phyloP scores from a whole-genome alignment of 164 flowering plant species.

The Magnolia officinalis region DNA sequence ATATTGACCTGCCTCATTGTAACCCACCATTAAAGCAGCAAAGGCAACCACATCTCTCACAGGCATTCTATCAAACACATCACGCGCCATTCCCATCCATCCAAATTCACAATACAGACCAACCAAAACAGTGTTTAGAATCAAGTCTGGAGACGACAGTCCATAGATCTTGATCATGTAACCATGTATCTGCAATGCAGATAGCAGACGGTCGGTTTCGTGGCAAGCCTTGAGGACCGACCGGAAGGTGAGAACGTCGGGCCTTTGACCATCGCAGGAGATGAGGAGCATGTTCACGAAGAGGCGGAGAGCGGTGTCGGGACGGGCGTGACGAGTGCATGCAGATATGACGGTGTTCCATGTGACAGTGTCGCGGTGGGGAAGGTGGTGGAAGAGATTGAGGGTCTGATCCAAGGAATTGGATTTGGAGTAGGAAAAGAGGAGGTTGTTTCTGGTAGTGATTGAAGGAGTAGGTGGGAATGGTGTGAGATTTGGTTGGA shows the following conservation, averaged over 20 bases:
- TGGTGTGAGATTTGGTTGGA: not conserved
- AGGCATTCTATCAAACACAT: conserved; percentile 19
- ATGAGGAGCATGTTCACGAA: conserved; percentile 18
- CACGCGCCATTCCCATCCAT: conserved; percentile 7
- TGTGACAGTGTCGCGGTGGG: conserved; percentile 22
- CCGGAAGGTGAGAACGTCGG: conserved; percentile 22
- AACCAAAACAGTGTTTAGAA: conserved; percentile 19
- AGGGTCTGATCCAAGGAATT: conserved; percentile 22
- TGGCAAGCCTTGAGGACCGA: conserved; percentile 16
- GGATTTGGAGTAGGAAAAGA: conserved; percentile 21
- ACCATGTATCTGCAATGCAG: conserved; percentile 22
- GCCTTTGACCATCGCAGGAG: conserved; percentile 2
- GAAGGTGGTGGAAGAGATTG: conserved; percentile 17
- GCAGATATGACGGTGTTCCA: conserved; percentile 24
- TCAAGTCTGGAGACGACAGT: conserved; percentile 14
- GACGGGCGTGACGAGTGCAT: conserved; percentile 9
- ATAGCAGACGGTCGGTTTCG: conserved; percentile 8
- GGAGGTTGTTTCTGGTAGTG: conserved; percentile 9
- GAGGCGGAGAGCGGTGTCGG: conserved; percentile 13
- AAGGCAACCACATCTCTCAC: conserved; percentile 19
- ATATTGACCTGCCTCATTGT: conserved; percentile 16
- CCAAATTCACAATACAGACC: conserved; percentile 15
- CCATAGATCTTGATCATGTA: conserved; percentile 17
- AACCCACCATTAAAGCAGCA: conserved; percentile 24
- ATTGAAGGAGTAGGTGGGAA: not conserved